phyloP scores from a whole-genome alignment of 2,329 filamentous ascomycete species.

The Escovopsis sp. region DNA sequence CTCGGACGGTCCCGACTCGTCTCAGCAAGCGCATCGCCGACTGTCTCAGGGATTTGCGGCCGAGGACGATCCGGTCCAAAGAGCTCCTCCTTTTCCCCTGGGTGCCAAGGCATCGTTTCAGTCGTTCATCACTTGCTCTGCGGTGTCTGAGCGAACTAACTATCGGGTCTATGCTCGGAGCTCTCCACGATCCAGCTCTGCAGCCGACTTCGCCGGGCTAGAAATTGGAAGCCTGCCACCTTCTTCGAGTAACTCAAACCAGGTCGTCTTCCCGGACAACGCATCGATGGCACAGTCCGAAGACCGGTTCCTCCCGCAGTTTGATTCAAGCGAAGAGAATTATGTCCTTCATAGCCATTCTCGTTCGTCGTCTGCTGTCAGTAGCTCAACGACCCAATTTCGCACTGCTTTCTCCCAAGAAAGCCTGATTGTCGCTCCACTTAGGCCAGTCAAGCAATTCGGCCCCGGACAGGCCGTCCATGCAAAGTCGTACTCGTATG shows the following conservation, averaged over 20 bases:
- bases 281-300: constrained; percentile 30
- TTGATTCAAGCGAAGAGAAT: constrained; percentile 31
- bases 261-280: constrained; percentile 35
- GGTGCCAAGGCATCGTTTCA: constrained; percentile 13
- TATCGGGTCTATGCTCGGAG: constrained; percentile 39
- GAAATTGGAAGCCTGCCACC: constrained; percentile 27
- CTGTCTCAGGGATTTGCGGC: background rate
- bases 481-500: constrained; percentile 28
- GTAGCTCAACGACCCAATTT: constrained; percentile 16
- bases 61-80: background rate
- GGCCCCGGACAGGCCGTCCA: constrained; percentile 12
- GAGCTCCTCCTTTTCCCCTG: constrained; percentile 5
- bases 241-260: constrained; percentile 35
- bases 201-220: constrained; percentile 4
- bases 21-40: background rate
- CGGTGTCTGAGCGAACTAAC: constrained; percentile 35
- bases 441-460: constrained; percentile 21
- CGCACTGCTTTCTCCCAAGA: constrained; percentile 43
- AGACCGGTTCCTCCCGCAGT: constrained; percentile 20
- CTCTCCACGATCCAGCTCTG: constrained; percentile 16
- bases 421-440: constrained; percentile 42
- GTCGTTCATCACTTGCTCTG: constrained; percentile 24
- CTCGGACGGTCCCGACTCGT: background rate
- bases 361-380: constrained; percentile 26
- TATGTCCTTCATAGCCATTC: constrained; percentile 37